Evolutionary conservation across 1,284 basidiomycete species (phyloP).

Genomic region (Nidula niveotomentosa): DNA sequence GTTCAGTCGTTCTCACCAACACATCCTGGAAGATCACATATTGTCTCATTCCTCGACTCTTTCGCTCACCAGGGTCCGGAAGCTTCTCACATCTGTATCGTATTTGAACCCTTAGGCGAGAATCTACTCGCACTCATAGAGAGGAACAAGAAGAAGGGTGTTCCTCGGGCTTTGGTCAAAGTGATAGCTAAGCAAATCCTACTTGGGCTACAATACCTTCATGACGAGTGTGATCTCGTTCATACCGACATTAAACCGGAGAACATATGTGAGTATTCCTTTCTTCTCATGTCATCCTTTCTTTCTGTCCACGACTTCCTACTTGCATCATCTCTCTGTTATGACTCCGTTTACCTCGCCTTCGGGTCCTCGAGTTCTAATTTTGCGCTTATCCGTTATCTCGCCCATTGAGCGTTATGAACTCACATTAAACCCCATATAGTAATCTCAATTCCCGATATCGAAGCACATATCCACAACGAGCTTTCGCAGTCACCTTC

Average conservation of each 20-base stretch:
- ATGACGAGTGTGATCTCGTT: slow-evolving; percentile 87
- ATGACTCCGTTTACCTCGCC: slow-evolving; percentile 14
- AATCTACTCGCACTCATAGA: slow-evolving; percentile 85
- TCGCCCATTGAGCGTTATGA: slow-evolving; percentile 16
- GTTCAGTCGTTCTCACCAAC: slow-evolving; percentile 72
- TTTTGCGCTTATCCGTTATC: slow-evolving; percentile 18
- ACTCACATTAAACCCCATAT: slow-evolving; percentile 25
- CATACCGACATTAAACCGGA: slow-evolving; percentile 93
- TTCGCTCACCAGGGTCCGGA: slow-evolving; percentile 70
- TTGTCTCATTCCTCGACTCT: slow-evolving; percentile 88
- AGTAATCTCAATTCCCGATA: slow-evolving; percentile 79
- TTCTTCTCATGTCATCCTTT: slow-evolving; percentile 11
- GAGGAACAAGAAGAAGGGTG: slow-evolving; percentile 84
- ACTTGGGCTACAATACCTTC: slow-evolving; percentile 88
- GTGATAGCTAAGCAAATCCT: slow-evolving; percentile 83
- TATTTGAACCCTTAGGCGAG: slow-evolving; percentile 91
- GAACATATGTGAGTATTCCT: slow-evolving; percentile 73
- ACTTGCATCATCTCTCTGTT: slow-evolving; percentile 6
- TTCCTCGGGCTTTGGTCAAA: slow-evolving; percentile 79
- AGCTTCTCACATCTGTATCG: slow-evolving; percentile 84
- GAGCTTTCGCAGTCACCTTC: slow-evolving; percentile 66
- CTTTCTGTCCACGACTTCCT: slow-evolving; percentile 7
- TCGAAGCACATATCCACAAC: slow-evolving; percentile 66
- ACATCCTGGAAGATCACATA: slow-evolving; percentile 68
- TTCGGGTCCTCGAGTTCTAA: background rate